Base-by-base conservation (phyloP, 768 basidiomycete species). In the Mycena crocata region DNA sequence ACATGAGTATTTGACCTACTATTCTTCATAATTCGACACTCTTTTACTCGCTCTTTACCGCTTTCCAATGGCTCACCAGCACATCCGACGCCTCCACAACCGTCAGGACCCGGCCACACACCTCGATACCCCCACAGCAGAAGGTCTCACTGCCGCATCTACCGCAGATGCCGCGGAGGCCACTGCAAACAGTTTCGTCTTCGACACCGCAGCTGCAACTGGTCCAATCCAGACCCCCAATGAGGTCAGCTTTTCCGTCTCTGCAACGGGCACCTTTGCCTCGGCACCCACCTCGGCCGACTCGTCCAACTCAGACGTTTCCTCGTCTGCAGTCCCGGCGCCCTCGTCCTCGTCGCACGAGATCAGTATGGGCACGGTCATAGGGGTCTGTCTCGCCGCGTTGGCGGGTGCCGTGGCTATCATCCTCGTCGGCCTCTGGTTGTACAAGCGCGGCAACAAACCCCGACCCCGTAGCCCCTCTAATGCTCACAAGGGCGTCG, bases 301-400 rank as follows among this genome's bases (percentile, higher is more conserved):
- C 19, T 23, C 66, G 13, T 58, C 70, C 66, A 21, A 66, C 23
- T 31, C 39, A 2, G 19, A 24, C 3, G 1, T 76, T n/a, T 32
- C 66, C 30, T 31, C 77, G 6, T 63, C 73, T 17, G 37, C 64
- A 23, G 34, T 63, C 13, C 35, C 75, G 19, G 31, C 66, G 3
- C 57, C 73, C 14, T 69, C 68, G 1, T 70, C 77, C 35, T 74
- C 79, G n/a, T n/a, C n/a, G n/a, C n/a, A n/a, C 40, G 76, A 76
- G 23, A 85, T 87, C 19, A 73, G 86, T 5, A 70, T 85, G 62
- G 80, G 83, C 62, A 85, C 88, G 7, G 90, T 91, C 35, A 80
- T 93, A 35, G 91, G 85, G 5, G 84, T 84, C 24, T 92, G 91
- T 67, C 79, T 90, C 1, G 90, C 85, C 5, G 87, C 89, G 28